A percentile compares a stretch with the other conserved stretches of the same genome.
phyloP scores from a whole-genome alignment of 1,139 yeast genomes.

The Casaregolazyma lundiana region DNA sequence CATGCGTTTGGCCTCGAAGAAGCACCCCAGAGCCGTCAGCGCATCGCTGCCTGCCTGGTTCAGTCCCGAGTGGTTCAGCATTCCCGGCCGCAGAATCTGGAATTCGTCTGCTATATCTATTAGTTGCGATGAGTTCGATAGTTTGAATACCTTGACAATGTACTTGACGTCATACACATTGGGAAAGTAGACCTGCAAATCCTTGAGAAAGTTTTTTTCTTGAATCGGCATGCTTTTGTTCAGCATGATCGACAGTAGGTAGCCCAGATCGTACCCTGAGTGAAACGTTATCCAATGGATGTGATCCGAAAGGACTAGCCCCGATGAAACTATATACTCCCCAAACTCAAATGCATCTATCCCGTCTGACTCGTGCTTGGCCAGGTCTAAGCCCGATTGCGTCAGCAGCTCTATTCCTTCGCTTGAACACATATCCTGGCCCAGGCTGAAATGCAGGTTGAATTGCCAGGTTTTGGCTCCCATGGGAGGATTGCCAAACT shows the following conservation, averaged over 20 bases:
- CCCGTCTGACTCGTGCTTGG: constrained; percentile 70
- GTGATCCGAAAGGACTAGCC: constrained; percentile 66
- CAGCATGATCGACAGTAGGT: constrained; percentile 69
- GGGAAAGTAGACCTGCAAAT: constrained; percentile 73
- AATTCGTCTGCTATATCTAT: constrained; percentile 48
- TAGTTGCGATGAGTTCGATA: constrained; percentile 35
- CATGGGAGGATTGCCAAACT: constrained; percentile 63
- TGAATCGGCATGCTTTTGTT: constrained; percentile 76
- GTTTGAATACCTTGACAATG: constrained; percentile 49
- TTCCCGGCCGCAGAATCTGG: constrained; percentile 27
- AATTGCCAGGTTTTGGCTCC: constrained; percentile 83
- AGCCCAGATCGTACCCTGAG: constrained; percentile 88
- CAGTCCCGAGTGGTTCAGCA: constrained; percentile 26
- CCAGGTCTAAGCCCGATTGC: constrained; percentile 81
- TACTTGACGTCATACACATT: constrained; percentile 79
- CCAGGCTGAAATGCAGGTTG: constrained; percentile 75
- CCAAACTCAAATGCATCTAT: constrained; percentile 78
- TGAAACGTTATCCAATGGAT: constrained; percentile 91
- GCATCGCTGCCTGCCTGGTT: constrained; percentile 53
- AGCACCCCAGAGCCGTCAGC: constrained; percentile 45
- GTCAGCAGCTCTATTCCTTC: constrained; percentile 73
- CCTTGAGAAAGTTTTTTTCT: constrained; percentile 71
- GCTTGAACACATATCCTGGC: constrained; percentile 69
- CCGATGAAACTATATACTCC: constrained; percentile 80
- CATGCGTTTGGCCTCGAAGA: constrained; percentile 44